Conservation (phyloP, 345 rosid genomes). For the Acer campestre region DNA sequence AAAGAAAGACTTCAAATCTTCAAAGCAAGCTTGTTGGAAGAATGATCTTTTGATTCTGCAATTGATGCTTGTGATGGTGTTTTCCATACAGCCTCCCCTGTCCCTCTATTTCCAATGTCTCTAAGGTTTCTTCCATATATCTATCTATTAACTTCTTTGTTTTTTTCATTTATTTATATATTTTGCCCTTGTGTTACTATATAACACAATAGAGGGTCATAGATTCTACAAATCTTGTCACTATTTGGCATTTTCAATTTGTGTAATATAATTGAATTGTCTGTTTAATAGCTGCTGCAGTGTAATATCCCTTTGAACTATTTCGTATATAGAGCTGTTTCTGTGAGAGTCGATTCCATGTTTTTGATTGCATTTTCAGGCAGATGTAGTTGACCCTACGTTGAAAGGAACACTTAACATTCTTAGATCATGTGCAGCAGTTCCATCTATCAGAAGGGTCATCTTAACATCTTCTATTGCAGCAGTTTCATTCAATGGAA, state of each 20-base stretch:
- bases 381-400: constrained; percentile 5
- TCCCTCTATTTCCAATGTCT: too few relatives aligned
- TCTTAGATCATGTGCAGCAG: constrained; percentile 21
- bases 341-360: constrained; percentile 13
- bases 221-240: too few relatives aligned
- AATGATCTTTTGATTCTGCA: constrained; percentile 35
- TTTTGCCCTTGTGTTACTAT: too few relatives aligned
- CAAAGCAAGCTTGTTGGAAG: constrained; percentile 32
- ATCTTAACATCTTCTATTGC: constrained; percentile 16
- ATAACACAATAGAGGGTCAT: too few relatives aligned
- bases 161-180: too few relatives aligned
- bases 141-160: too few relatives aligned
- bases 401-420: constrained; percentile 19
- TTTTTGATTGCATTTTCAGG: background rate
- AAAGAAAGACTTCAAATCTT: constrained; percentile 37
- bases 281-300: too few relatives aligned
- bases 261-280: constrained; percentile 5
- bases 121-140: too few relatives aligned
- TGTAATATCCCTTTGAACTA: too few relatives aligned
- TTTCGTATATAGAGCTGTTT: background rate
- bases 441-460: constrained; percentile 19
- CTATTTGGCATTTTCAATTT: too few relatives aligned
- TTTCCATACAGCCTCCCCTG: too few relatives aligned
- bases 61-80: constrained; percentile 7
- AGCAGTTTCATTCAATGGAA: constrained; percentile 5